Evolutionary conservation across 192 early-diverging fungal genomes (phyloP), one percentile per base, ranked within the genome.

Genomic region (Mortierella hygrophila): DNA sequence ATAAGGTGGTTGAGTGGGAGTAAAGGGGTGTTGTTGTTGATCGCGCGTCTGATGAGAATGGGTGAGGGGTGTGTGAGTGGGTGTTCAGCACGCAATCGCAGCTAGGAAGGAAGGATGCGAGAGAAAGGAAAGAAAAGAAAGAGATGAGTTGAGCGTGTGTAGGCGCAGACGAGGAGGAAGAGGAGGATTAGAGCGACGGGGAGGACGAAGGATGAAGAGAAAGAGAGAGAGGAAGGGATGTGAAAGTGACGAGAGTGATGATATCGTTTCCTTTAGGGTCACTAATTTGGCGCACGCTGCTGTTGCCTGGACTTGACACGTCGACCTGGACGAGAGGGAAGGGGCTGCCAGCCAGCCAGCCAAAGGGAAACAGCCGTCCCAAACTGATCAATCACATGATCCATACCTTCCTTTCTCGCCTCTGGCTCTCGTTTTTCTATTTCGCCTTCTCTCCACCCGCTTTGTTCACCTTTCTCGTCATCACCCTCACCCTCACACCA

Each of bases 221-320:
- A 20, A 40, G 38, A 40, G 38, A 40, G 3, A 40, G 3, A 40
- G 38, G 4, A 20, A 52, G 49, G 72, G 78, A 79, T 54, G 70
- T 70, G 70, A 60, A 65, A 29, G 26, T 65, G 13, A 32, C 60
- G 11, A 65, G 23, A n/a, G 8, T 0, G 40, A 40, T 40, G 6
- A 5, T 40, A 3, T 40, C 38, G 1, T 40, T 40, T 40, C 38
- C 38, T 40, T 40, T 40, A 40, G 38, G 38, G 38, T 46, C 10
- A 11, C 44, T 21, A 52, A 52, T 20, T 52, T 52, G 44, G 44
- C 44, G 44, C 38, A 40, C 38, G 3, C 44, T 46, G 44, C 13
- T 46, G 55, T 23, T 60, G 21, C 23, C 55, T 60, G 60, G 60
- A 65, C 29, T 71, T 71, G 70, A 71, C 70, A 71, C 70, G 70